Evolutionary conservation across 2,329 filamentous ascomycete species (phyloP).

Genomic region (Exophiala spinifera): DNA sequence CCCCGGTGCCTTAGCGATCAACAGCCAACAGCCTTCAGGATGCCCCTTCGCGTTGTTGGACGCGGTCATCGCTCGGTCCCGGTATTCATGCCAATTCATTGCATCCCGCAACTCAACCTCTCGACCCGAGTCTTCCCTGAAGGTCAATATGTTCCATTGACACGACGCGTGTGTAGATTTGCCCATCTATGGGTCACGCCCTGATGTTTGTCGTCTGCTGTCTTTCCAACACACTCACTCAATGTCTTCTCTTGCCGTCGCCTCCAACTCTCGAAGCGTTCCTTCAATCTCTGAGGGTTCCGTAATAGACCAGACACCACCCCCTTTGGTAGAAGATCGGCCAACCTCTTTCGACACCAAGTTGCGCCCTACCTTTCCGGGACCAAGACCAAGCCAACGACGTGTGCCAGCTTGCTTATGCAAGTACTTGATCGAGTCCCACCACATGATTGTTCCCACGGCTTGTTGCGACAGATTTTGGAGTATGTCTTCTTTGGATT

Average conservation of each 20-base stretch:
- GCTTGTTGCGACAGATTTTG: constrained; percentile 76
- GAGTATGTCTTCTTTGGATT: constrained; percentile 69
- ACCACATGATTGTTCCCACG: constrained; percentile 92
- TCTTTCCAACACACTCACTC: not conserved
- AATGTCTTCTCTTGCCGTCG: constrained; percentile 19
- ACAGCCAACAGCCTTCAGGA: not conserved
- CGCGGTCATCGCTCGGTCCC: not conserved
- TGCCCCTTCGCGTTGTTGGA: not conserved
- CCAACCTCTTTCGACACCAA: constrained; percentile 93
- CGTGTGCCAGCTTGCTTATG: constrained; percentile 78
- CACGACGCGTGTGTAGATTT: too few relatives aligned
- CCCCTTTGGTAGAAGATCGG: constrained; percentile 75
- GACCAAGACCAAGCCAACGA: constrained; percentile 87
- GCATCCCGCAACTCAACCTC: too few relatives aligned
- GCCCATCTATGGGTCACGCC: not conserved
- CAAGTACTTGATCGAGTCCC: constrained; percentile 86
- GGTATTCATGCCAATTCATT: too few relatives aligned
- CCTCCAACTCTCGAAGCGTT: constrained; percentile 25
- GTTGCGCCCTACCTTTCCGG: constrained; percentile 89
- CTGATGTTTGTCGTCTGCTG: not conserved
- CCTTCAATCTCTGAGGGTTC: constrained; percentile 70
- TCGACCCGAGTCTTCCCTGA: not conserved
- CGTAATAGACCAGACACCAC: constrained; percentile 88
- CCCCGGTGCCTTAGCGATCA: not conserved
- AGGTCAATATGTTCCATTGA: too few relatives aligned